These are phyloP conservation scores for Iodosphaeria phyllophila DNA, from an alignment of 2,329 filamentous ascomycete genomes.

Conservation along the genomic window DNA sequence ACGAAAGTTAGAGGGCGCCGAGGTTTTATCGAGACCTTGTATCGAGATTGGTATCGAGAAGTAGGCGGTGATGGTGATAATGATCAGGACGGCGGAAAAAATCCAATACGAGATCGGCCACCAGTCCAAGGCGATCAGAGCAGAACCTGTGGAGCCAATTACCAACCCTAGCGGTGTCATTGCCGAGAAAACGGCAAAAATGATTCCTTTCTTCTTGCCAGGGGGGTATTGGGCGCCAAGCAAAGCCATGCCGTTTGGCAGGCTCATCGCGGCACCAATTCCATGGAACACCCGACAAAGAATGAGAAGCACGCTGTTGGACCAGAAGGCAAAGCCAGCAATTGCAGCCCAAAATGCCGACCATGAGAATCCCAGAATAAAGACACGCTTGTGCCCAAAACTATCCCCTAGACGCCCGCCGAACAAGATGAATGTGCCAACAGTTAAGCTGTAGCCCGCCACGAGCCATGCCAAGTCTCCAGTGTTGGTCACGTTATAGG, in stretches of 20 bases:
- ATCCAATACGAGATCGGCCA: slow-evolving; percentile 31
- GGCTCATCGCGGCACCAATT: slow-evolving; percentile 39
- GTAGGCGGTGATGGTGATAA: slow-evolving; percentile 13
- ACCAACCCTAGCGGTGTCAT: slow-evolving; percentile 27
- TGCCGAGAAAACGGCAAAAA: slow-evolving; percentile 31
- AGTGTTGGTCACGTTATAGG: slow-evolving; percentile 22
- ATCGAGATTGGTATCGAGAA: slow-evolving; percentile 16
- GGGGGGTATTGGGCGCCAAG: slow-evolving; percentile 37
- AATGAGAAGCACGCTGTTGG: slow-evolving; percentile 18
- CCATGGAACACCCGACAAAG: slow-evolving; percentile 36
- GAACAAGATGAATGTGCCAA: slow-evolving; percentile 37
- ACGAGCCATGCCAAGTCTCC: slow-evolving; percentile 35
- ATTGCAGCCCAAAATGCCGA: slow-evolving; percentile 32
- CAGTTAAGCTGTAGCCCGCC: slow-evolving; percentile 35
- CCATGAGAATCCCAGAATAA: slow-evolving; percentile 35
- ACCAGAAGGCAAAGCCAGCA: slow-evolving; percentile 24
- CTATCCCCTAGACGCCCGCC: slow-evolving; percentile 36
- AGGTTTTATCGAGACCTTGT: slow-evolving; percentile 4
- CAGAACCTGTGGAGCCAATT: slow-evolving; percentile 20
- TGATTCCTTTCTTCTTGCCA: slow-evolving; percentile 38
- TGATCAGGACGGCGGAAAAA: slow-evolving; percentile 16
- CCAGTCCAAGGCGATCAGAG: slow-evolving; percentile 20
- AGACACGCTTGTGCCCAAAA: slow-evolving; percentile 35
- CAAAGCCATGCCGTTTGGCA: slow-evolving; percentile 47
- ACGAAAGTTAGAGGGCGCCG: too few species aligned